These are phyloP conservation scores for Kalanchoe fedtschenkoi DNA, from an alignment of 164 flowering plant genomes.

Conservation along the genomic window DNA sequence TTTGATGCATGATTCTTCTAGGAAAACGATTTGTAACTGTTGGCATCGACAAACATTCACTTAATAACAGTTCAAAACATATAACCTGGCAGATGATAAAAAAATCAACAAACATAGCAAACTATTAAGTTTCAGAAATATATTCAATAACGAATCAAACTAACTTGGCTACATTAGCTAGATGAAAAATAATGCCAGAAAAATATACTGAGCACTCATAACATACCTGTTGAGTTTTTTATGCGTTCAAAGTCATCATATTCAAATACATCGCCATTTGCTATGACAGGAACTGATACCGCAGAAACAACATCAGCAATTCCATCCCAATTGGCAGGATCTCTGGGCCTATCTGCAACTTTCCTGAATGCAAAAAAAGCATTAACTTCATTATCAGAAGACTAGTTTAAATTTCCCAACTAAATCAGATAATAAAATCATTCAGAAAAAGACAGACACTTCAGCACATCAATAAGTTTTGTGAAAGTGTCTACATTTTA, in stretches of 20 bases:
- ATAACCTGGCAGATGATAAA: not conserved
- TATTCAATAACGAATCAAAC: not conserved
- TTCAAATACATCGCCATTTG: conserved; percentile 91
- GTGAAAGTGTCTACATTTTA: not conserved
- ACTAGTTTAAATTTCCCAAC: no score
- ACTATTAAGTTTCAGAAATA: not conserved
- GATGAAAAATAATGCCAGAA: not conserved
- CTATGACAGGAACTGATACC: conserved; percentile 84
- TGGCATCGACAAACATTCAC: no score
- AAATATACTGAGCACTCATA: not conserved
- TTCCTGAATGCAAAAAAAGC: conserved; percentile 65
- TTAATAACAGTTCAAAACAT: not conserved
- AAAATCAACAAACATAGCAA: not conserved
- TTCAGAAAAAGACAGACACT: no score
- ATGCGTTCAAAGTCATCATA: conserved; percentile 69
- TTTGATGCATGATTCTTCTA: not conserved
- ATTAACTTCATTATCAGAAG: no score
- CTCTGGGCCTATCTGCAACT: conserved; percentile 88
- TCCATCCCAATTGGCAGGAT: conserved; percentile 93
- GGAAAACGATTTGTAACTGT: not conserved
- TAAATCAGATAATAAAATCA: not conserved
- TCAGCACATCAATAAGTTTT: not conserved
- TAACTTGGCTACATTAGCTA: not conserved
- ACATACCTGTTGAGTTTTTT: conserved; percentile 59
- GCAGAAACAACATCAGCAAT: conserved; percentile 87